phyloP scores from a whole-genome alignment of 352 stramenopile genomes.

The Phytophthora sp. region DNA sequence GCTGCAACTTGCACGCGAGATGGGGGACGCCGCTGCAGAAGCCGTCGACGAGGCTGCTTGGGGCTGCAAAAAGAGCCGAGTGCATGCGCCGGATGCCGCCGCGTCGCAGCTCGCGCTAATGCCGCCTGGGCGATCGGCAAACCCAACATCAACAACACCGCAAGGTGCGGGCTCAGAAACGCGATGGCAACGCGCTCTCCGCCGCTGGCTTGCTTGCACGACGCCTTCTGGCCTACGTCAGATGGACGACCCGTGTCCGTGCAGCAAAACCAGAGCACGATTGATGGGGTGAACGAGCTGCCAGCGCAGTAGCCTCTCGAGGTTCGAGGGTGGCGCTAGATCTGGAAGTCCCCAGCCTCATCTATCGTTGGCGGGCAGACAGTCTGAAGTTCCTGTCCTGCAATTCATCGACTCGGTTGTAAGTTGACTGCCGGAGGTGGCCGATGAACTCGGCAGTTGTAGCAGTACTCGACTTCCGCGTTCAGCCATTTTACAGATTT shows the following conservation, averaged over 20 bases:
- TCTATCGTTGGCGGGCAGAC: no score
- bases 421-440: no score
- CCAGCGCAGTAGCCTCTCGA: no score
- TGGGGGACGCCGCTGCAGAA: constrained; percentile 10
- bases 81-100: not conserved
- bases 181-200: not conserved
- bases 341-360: no score
- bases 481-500: no score
- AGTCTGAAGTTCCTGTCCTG: no score
- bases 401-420: no score
- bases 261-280: no score
- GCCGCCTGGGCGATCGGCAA: not conserved
- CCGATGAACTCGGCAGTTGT: no score
- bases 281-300: no score
- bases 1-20: constrained; percentile 20
- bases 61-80: not conserved
- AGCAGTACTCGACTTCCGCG: no score
- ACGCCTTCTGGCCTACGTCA: not conserved
- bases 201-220: constrained; percentile 2
- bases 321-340: no score
- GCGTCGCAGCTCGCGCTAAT: not conserved
- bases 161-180: constrained; percentile 10
- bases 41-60: not conserved
- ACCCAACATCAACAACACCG: constrained; percentile 14
- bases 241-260: not conserved